A percentile compares a stretch with the other conserved stretches of the same genome.
These are phyloP conservation scores for Tolypocladium ovalisporum DNA, from an alignment of 2,329 filamentous ascomycete genomes.

Conservation along the genomic window DNA sequence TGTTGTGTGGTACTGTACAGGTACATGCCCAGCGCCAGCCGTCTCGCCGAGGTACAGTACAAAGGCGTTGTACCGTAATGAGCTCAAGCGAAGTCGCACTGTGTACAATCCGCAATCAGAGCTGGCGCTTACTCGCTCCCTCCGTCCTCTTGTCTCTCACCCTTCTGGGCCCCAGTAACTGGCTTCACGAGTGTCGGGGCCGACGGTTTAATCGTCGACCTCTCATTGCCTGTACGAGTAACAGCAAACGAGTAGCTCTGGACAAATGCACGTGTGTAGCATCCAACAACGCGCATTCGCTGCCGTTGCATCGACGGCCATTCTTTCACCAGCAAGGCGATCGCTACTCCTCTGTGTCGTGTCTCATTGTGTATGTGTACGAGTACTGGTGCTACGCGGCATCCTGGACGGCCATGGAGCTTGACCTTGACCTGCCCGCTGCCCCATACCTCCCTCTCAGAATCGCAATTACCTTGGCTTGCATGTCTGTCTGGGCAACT, in stretches of 20 bases:
- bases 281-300: too few relatives aligned
- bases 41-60: conserved; percentile 25
- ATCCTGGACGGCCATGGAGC: neutral
- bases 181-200: too few relatives aligned
- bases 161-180: too few relatives aligned
- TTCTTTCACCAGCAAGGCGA: too few relatives aligned
- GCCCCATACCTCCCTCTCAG: neutral
- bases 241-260: too few relatives aligned
- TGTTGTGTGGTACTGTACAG: conserved; percentile 26
- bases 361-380: neutral
- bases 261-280: too few relatives aligned
- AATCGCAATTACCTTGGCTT: neutral
- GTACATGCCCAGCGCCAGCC: conserved; percentile 20
- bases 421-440: neutral
- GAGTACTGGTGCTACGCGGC: neutral
- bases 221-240: too few relatives aligned
- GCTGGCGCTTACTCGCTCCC: neutral
- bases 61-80: conserved; percentile 18
- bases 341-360: neutral
- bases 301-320: too few relatives aligned
- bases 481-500: neutral
- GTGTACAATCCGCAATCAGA: conserved; percentile 18
- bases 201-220: too few relatives aligned
- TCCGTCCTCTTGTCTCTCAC: neutral
- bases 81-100: conserved; percentile 14